Evolutionary conservation across 305 asterid genomes (phyloP), one percentile per base, ranked within the genome.

Genomic region (Ajuga reptans): DNA sequence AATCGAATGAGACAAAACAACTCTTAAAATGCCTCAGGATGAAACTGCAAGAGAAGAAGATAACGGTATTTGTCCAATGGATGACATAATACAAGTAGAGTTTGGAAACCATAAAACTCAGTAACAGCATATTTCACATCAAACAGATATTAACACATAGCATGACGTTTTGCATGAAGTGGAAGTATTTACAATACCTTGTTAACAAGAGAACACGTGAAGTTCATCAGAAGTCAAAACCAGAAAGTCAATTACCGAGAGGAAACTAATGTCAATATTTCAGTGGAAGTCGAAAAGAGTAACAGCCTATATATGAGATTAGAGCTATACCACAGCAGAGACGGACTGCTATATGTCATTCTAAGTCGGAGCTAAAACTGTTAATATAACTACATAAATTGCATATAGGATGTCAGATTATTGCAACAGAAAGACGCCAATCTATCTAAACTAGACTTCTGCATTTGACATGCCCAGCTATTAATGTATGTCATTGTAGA

Each of bases 401-500:
- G 49, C 72, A 64, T 33, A 43, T 31, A 50, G 74, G 74, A 33
- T 15, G 77, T 59, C 79, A 78, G 73, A 62, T 58, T 68, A 63
- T 69, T 52, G 70, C 63, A 43, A 60, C 47, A 59, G 34, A 72
- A 56, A 49, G 21, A 71, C 7, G 16, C 31, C 27, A 67, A 52
- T 70, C 77, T 68, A 77, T 49, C 67, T 66, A 51, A 21, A 50
- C 46, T 43, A 50, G 64, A 72, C 42, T 71, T 21, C 24, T 60
- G 71, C 67, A 29, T 75, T 71, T 64, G 56, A 73, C 54, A 73
- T 63, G 81, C 72, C 41, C 74, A 63, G 68, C 79, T 75, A 79
- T 69, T 63, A 73, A 81, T 78, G 78, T 37, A 41, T 53, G 76
- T 65, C 82, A 85, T 37, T 72, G 77, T 58, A 73, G 69, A 76